A percentile compares a stretch with the other conserved stretches of the same genome.
phyloP scores from a whole-genome alignment of 2,329 filamentous ascomycete genomes.

The Rutstroemia sp. region DNA sequence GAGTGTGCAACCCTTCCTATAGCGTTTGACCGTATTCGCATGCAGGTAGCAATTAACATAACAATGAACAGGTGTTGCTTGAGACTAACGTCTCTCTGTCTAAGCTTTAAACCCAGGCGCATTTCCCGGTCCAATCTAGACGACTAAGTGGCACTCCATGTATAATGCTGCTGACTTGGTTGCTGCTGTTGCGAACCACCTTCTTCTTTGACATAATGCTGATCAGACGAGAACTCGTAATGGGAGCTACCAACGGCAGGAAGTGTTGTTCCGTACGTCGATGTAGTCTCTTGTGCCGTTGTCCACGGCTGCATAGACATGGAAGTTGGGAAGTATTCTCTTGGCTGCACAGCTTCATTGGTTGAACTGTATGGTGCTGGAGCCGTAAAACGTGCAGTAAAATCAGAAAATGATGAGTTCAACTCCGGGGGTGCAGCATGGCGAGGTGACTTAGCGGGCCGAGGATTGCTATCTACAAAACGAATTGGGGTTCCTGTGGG shows the following conservation, averaged over 20 bases:
- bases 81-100: neutral
- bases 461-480: conserved; percentile 27
- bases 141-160: conserved; percentile 21
- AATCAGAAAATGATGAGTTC: conserved; percentile 18
- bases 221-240: conserved; percentile 21
- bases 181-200: conserved; percentile 7
- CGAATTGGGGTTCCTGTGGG: conserved; percentile 12
- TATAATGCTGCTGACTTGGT: conserved; percentile 21
- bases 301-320: conserved; percentile 23
- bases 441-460: conserved; percentile 28
- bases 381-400: conserved; percentile 19
- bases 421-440: conserved; percentile 24
- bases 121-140: neutral
- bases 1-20: too few relatives aligned
- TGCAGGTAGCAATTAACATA: too few relatives aligned
- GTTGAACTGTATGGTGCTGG: conserved; percentile 15
- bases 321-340: conserved; percentile 21
- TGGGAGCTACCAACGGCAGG: conserved; percentile 14
- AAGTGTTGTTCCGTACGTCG: conserved; percentile 18
- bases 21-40: too few relatives aligned
- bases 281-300: conserved; percentile 15
- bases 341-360: conserved; percentile 14
- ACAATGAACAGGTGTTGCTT: too few relatives aligned
- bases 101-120: neutral
- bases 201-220: conserved; percentile 23